Conservation (phyloP, 2,329 filamentous ascomycete genomes). For the Hymenoscyphus salicellus region DNA sequence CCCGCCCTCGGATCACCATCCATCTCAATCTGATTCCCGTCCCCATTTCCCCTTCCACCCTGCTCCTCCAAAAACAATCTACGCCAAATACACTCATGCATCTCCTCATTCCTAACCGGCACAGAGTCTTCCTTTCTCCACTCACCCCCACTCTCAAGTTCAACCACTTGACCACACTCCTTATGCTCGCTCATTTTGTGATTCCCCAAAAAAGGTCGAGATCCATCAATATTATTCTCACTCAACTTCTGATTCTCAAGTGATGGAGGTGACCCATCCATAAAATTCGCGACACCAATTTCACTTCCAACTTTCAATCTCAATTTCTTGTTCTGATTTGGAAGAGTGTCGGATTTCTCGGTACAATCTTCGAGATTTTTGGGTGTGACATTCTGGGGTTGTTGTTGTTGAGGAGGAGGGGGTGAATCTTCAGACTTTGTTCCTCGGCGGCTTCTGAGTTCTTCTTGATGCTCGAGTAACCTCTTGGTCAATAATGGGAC, state of each 20-base stretch:
- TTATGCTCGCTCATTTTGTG: not conserved
- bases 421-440: conserved; percentile 10
- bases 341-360: not conserved
- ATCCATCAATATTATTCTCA: not conserved
- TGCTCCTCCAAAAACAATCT: conserved; percentile 16
- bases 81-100: conserved; percentile 29
- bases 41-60: not conserved
- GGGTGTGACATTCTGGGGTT: not conserved
- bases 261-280: not conserved
- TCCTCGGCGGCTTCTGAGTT: conserved; percentile 14
- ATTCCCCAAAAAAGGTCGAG: not conserved
- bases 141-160: not conserved
- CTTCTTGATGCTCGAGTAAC: conserved; percentile 18
- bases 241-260: not conserved
- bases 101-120: conserved; percentile 1
- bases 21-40: not conserved
- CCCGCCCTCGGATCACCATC: conserved; percentile 8
- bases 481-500: conserved; percentile 18
- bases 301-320: not conserved
- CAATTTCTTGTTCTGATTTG: conserved; percentile 2
- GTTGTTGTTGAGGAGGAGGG: not conserved
- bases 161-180: not conserved
- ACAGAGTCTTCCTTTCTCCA: not conserved
- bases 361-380: not conserved
- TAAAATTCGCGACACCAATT: not conserved